phyloP scores from a whole-genome alignment of 805 yeast species.

The Candida silvicultrix region DNA sequence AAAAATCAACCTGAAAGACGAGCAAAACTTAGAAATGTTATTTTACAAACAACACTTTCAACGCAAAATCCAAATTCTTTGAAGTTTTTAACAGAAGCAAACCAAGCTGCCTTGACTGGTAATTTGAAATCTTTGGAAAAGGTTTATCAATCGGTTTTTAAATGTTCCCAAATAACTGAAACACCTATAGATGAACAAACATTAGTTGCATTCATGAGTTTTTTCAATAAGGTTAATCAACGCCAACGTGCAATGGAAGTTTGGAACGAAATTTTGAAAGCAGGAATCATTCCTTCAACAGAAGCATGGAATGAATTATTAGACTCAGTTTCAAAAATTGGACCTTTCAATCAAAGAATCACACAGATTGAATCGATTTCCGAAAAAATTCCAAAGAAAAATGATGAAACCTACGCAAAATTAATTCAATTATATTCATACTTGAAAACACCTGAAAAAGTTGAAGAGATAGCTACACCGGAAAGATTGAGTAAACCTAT shows the following conservation, averaged over 20 bases:
- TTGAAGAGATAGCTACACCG: slow-evolving; percentile 32
- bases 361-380: slow-evolving; percentile 25
- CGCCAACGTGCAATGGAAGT: slow-evolving; percentile 33
- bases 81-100: slow-evolving; percentile 11
- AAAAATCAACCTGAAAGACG: background rate
- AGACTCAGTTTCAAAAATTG: slow-evolving; percentile 32
- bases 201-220: slow-evolving; percentile 38
- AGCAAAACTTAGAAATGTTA: slow-evolving; percentile 2
- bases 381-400: slow-evolving; percentile 31
- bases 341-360: slow-evolving; percentile 15
- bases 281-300: slow-evolving; percentile 35
- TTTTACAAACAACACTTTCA: slow-evolving; percentile 3
- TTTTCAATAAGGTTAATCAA: slow-evolving; percentile 31
- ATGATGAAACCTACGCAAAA: slow-evolving; percentile 41
- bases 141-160: background rate
- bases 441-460: slow-evolving; percentile 31
- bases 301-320: slow-evolving; percentile 56
- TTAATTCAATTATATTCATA: slow-evolving; percentile 45
- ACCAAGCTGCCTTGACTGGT: slow-evolving; percentile 13
- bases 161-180: slow-evolving; percentile 21
- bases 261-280: slow-evolving; percentile 43
- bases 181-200: slow-evolving; percentile 34
- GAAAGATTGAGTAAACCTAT: slow-evolving; percentile 25
- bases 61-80: slow-evolving; percentile 18
- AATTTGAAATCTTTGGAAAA: slow-evolving; percentile 5